A percentile compares a stretch with the other conserved stretches of the same genome.
These are phyloP conservation scores for Peterozyma xylosa DNA, from an alignment of 805 yeast genomes.

Conservation along the genomic window DNA sequence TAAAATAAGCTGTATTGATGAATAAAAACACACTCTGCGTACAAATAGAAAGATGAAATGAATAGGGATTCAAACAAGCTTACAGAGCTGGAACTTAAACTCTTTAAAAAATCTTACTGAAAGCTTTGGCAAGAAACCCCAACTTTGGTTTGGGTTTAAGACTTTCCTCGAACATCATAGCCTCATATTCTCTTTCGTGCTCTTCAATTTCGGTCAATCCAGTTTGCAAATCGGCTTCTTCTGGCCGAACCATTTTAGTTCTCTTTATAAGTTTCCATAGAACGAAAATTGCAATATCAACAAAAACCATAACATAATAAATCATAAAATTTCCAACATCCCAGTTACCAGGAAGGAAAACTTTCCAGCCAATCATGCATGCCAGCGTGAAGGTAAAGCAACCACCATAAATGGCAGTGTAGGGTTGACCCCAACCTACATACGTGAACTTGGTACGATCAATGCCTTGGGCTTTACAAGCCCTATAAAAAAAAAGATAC, in stretches of 20 bases:
- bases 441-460: slow-evolving; percentile 37
- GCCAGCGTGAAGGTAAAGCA: slow-evolving; percentile 26
- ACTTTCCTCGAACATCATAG: background rate
- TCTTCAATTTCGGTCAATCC: slow-evolving; percentile 26
- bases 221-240: slow-evolving; percentile 25
- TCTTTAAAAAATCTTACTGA: too few relatives aligned
- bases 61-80: too few relatives aligned
- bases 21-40: too few relatives aligned
- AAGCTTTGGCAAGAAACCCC: too few relatives aligned
- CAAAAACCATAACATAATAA: slow-evolving; percentile 34
- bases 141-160: background rate
- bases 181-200: slow-evolving; percentile 24
- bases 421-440: slow-evolving; percentile 38
- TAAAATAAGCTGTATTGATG: too few relatives aligned
- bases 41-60: too few relatives aligned
- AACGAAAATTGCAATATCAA: slow-evolving; percentile 26
- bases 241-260: slow-evolving; percentile 25
- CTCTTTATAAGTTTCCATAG: slow-evolving; percentile 29
- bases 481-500: slow-evolving; percentile 56
- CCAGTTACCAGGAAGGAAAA: slow-evolving; percentile 31
- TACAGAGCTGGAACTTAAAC: too few relatives aligned
- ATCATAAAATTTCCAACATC: slow-evolving; percentile 31
- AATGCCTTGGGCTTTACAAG: slow-evolving; percentile 47
- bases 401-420: slow-evolving; percentile 18
- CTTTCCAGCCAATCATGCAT: slow-evolving; percentile 30